These are phyloP conservation scores for Irpex sp. DNA, from an alignment of 1,284 basidiomycete species.

Conservation along the genomic window DNA sequence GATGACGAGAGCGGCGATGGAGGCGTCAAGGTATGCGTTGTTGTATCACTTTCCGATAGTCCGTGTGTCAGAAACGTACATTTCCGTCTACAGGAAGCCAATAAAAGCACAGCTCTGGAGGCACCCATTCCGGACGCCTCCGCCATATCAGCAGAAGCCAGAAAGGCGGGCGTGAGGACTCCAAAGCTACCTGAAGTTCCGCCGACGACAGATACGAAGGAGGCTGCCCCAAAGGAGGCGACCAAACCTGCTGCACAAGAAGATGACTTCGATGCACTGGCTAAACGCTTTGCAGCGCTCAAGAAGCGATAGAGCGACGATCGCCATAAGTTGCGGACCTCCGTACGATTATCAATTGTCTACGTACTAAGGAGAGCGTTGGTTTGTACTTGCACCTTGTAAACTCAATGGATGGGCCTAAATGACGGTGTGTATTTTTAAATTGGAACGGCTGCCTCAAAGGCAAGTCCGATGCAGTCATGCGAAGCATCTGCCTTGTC, in stretches of 20 bases:
- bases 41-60: not conserved
- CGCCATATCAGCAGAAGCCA: constrained; percentile 29
- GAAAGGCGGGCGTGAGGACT: constrained; percentile 28
- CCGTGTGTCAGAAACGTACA: not conserved
- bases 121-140: constrained; percentile 23
- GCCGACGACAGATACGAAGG: constrained; percentile 38
- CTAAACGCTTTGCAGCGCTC: constrained; percentile 73
- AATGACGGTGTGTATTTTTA: not conserved
- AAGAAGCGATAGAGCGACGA: constrained; percentile 57
- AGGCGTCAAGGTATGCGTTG: constrained; percentile 31
- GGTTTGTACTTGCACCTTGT: not conserved
- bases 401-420: not conserved
- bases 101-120: constrained; percentile 11
- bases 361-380: not conserved
- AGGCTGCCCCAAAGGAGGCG: constrained; percentile 13
- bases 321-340: not conserved
- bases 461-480: not conserved
- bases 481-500: not conserved
- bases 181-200: constrained; percentile 46
- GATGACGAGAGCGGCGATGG: constrained; percentile 26
- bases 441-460: not conserved
- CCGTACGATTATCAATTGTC: not conserved
- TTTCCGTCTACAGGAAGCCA: constrained; percentile 10
- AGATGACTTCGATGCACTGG: constrained; percentile 71
- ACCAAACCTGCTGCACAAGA: constrained; percentile 33